phyloP scores from a whole-genome alignment of 805 yeast species.

The Cyberlindnera lachancei region DNA sequence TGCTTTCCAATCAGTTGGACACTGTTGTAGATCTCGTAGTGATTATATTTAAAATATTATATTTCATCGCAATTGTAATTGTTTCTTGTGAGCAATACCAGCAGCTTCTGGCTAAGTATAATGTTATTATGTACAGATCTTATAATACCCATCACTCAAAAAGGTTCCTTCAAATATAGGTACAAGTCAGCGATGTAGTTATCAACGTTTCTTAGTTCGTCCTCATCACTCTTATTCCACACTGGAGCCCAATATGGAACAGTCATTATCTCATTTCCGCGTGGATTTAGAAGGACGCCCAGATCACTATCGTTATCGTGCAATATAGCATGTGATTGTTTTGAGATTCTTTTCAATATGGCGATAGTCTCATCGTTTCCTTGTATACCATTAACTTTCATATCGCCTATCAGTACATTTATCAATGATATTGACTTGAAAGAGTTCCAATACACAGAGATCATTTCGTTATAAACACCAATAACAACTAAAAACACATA shows the following conservation, averaged over 20 bases:
- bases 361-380: slow-evolving; percentile 27
- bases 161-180: not conserved
- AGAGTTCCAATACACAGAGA: slow-evolving; percentile 30
- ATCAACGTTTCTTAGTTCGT: slow-evolving; percentile 8
- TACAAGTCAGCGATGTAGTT: slow-evolving; percentile 8
- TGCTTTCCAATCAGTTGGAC: too few species aligned
- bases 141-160: too few species aligned
- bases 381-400: slow-evolving; percentile 33
- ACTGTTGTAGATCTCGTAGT: too few species aligned
- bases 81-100: too few species aligned
- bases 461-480: slow-evolving; percentile 30
- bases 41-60: too few species aligned
- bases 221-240: slow-evolving; percentile 14
- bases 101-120: too few species aligned
- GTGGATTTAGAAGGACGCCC: slow-evolving; percentile 3
- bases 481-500: slow-evolving; percentile 31
- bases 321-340: slow-evolving; percentile 8
- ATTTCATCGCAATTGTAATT: too few species aligned
- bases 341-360: slow-evolving; percentile 5
- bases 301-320: slow-evolving; percentile 3
- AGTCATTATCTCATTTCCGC: too few species aligned
- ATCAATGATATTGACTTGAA: slow-evolving; percentile 30
- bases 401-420: slow-evolving; percentile 30
- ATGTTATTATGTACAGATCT: too few species aligned
- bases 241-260: slow-evolving; percentile 9